Evolutionary conservation across 441 rosid genomes (phyloP).

Genomic region (Viola pubescens): DNA sequence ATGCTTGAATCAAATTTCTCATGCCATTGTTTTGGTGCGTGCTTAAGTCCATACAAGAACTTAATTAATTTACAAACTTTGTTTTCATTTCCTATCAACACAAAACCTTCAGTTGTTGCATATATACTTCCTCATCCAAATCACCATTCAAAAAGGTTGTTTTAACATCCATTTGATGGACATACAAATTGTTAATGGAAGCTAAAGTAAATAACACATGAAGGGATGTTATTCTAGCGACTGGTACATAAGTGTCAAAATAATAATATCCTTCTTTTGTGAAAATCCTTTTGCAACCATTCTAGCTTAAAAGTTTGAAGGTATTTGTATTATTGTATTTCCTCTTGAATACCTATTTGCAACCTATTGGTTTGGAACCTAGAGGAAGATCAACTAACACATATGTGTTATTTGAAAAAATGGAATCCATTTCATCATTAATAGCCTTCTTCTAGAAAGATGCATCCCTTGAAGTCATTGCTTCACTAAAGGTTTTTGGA

Average conservation of each 20-base stretch:
- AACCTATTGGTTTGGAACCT: not conserved
- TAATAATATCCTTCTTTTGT: not conserved
- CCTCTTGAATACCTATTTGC: conserved; percentile 5
- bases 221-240: not conserved
- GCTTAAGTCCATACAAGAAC: not conserved
- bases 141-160: not conserved
- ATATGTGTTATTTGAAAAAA: not conserved
- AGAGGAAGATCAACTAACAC: not conserved
- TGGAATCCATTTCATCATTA: conserved; percentile 4
- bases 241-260: not conserved
- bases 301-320: not conserved
- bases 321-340: not conserved
- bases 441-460: conserved; percentile 1
- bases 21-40: not conserved
- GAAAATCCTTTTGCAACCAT: not conserved
- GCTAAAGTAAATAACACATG: not conserved
- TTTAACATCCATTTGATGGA: not conserved
- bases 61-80: not conserved
- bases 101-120: not conserved
- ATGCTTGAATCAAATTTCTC: not conserved
- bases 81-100: not conserved
- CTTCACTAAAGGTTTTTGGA: not conserved
- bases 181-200: not conserved
- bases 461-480: not conserved
- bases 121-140: not conserved